phyloP scores from a whole-genome alignment of 2,329 filamentous ascomycete genomes.

The Aureobasidium namibiae region DNA sequence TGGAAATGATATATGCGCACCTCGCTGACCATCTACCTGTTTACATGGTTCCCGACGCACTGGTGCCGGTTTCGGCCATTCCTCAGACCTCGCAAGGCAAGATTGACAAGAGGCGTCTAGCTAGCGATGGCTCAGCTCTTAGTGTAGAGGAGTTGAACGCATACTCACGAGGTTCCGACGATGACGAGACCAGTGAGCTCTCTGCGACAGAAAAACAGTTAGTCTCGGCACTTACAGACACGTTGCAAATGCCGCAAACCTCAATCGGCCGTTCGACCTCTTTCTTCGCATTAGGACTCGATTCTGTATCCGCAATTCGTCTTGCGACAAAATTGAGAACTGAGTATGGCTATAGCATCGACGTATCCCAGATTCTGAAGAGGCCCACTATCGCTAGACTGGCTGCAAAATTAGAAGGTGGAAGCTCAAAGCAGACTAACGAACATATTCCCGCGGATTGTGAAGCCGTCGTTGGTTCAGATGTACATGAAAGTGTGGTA shows the following conservation, averaged over 20 bases:
- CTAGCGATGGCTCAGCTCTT: slow-evolving; percentile 40
- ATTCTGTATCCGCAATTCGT: slow-evolving; percentile 73
- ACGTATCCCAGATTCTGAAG: slow-evolving; percentile 63
- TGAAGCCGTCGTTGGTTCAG: not conserved
- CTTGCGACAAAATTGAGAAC: slow-evolving; percentile 54
- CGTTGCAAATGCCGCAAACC: slow-evolving; percentile 37
- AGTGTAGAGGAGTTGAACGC: slow-evolving; percentile 37
- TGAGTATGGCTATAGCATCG: slow-evolving; percentile 39
- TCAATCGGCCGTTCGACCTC: slow-evolving; percentile 58
- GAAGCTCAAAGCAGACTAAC: not conserved
- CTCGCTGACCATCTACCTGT: slow-evolving; percentile 52
- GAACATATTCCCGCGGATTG: not conserved
- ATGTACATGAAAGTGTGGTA: slow-evolving; percentile 5
- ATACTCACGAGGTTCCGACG: slow-evolving; percentile 26
- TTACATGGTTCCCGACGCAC: slow-evolving; percentile 72
- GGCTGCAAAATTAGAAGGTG: slow-evolving; percentile 27
- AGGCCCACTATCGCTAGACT: slow-evolving; percentile 59
- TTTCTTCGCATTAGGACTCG: slow-evolving; percentile 69
- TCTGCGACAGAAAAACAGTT: slow-evolving; percentile 50
- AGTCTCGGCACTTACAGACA: slow-evolving; percentile 45
- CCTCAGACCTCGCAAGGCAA: slow-evolving; percentile 71
- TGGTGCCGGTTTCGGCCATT: slow-evolving; percentile 61
- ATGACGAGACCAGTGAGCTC: slow-evolving; percentile 37
- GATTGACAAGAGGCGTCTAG: slow-evolving; percentile 53
- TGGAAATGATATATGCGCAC: slow-evolving; percentile 44